Evolutionary conservation across 2,329 filamentous ascomycete genomes (phyloP).

Genomic region (Cryphonectria nitschkei): DNA sequence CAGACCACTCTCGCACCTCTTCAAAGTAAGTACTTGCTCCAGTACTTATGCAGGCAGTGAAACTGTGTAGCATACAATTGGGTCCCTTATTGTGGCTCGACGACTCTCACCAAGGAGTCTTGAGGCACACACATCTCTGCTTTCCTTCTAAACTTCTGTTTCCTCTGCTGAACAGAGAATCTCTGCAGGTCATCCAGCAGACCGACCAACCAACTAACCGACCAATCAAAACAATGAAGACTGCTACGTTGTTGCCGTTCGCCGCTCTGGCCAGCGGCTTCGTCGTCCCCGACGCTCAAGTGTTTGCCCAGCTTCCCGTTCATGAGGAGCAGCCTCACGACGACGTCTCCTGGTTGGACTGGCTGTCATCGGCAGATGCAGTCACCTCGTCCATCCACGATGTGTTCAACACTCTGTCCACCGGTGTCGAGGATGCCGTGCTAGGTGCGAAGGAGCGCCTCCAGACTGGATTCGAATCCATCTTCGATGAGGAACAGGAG

Average conservation of each 20-base stretch:
- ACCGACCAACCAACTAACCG: not conserved
- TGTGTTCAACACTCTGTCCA: constrained; percentile 26
- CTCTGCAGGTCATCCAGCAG: not conserved
- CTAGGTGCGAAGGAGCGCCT: constrained; percentile 25
- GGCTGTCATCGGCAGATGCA: constrained; percentile 28
- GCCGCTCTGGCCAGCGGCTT: constrained; percentile 32
- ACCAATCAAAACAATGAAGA: constrained; percentile 30
- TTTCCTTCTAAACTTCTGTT: not conserved
- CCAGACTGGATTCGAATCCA: constrained; percentile 34
- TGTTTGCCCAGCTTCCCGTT: constrained; percentile 30
- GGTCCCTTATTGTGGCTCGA: not conserved
- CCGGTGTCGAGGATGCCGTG: constrained; percentile 26
- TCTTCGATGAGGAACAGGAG: constrained; percentile 37
- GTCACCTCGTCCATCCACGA: constrained; percentile 24
- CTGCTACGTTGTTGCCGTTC: constrained; percentile 27
- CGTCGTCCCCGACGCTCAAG: constrained; percentile 31
- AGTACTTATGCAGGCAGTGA: not conserved
- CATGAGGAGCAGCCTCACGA: constrained; percentile 26
- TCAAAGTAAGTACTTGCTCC: too few relatives aligned
- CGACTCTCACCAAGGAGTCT: not conserved
- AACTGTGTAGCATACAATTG: not conserved
- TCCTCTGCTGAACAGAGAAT: not conserved
- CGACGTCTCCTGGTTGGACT: constrained; percentile 28
- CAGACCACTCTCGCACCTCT: not conserved
- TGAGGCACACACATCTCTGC: not conserved